Evolutionary conservation across 441 rosid genomes (phyloP), one percentile per base, ranked within the genome.

Genomic region (Brassica hybrid): DNA sequence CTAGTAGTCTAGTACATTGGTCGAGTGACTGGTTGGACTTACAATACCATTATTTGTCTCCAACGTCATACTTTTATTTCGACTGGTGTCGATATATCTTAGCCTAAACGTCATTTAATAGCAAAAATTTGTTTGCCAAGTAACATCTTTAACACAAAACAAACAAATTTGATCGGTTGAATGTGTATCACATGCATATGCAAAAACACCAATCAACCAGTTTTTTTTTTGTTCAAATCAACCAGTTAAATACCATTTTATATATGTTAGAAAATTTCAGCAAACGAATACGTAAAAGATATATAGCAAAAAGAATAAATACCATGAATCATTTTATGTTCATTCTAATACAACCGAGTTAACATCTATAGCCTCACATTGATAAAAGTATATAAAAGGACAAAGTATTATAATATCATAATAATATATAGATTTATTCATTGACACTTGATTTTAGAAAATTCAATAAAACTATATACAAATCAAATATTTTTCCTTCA

Each of bases 1-100:
- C n/a, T 57, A 19, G 25, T 56, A 18, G n/a, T n/a, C 4, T 30
- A 56, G 23, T 59, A 58, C 76, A 75, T 76, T 69, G 74, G 41
- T 67, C 21, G 63, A 62, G 23, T 34, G 61, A 63, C 41, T 10
- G 13, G 17, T 62, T 70, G 65, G 59, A 16, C 34, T 76, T 11
- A 64, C 45, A 62, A 68, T 63, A 54, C 21, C 41, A 27, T 64
- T 56, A 13, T 64, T n/a, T n/a, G n/a, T n/a, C n/a, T n/a, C n/a
- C n/a, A n/a, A n/a, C n/a, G n/a, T n/a, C n/a, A n/a, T n/a, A n/a
- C n/a, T n/a, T 23, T 23, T 23, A 54, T 54, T 18, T 54, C 60
- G 11, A 54, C 19, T 54, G 23, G 11, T 50, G 8, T 38, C 45
- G 45, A n/a, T n/a, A n/a, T n/a, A n/a, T n/a, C n/a, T n/a, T n/a